Base-by-base conservation (phyloP, 495 filamentous ascomycete genomes). In the Podospora australis region DNA sequence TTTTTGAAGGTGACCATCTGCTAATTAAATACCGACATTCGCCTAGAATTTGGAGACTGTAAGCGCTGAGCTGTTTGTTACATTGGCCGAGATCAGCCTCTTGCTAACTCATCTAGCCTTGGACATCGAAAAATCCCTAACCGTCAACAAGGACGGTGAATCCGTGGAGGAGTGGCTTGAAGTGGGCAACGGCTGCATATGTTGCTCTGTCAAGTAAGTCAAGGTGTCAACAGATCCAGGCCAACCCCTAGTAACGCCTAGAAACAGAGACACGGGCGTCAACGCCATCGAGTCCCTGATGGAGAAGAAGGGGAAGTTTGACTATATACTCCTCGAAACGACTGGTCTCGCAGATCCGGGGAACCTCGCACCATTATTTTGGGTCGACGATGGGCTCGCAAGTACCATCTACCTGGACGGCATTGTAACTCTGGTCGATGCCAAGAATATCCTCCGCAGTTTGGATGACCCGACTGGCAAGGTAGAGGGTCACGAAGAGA, bases 21-120 rank as follows among this genome's bases (percentile, higher is more conserved):
- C n/a, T n/a, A n/a, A n/a, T n/a, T n/a, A n/a, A n/a, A n/a, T n/a
- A n/a, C n/a, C n/a, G n/a, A n/a, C n/a, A n/a, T 26, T 24, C 53
- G n/a, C n/a, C n/a, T n/a, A 94, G 88, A 97, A 67, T 97, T 97
- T 62, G 91, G 91, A 39, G 87, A 97, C 61, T 95, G 89, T 95
- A 72, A 72, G 83, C n/a, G n/a, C n/a, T n/a, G n/a, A n/a, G n/a
- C n/a, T n/a, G n/a, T n/a, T n/a, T n/a, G n/a, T n/a, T n/a, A n/a
- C n/a, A n/a, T n/a, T n/a, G n/a, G n/a, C n/a, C n/a, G n/a, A n/a
- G n/a, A n/a, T n/a, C n/a, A n/a, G n/a, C n/a, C n/a, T n/a, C 20
- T 38, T 8, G 39, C 55, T 74, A 17, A 73, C 49, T 16, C 28
- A 11, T 1, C 35, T 23, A 95, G 90, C 89, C 50, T 74, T 85